These are phyloP conservation scores for Capronia americana DNA, from an alignment of 2,329 filamentous ascomycete genomes.

Conservation along the genomic window DNA sequence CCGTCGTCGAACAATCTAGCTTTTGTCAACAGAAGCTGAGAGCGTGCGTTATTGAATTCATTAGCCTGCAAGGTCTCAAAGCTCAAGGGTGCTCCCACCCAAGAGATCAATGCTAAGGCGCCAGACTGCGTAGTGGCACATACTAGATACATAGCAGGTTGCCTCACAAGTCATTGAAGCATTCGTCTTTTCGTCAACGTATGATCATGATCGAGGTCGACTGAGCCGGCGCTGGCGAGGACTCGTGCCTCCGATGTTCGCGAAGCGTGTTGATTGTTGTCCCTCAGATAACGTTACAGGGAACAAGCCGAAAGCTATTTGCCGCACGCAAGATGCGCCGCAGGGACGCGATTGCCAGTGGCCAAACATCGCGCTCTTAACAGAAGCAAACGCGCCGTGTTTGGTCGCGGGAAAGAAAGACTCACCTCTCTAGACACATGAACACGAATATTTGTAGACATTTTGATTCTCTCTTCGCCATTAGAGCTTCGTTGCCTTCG, in stretches of 20 bases:
- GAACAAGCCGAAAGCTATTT: background rate
- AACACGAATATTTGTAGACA: background rate
- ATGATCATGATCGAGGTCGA: background rate
- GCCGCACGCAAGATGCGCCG: background rate
- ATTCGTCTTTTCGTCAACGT: background rate
- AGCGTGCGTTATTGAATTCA: background rate
- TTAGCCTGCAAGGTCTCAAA: too few relatives aligned
- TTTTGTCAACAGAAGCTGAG: background rate
- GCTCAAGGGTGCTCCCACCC: background rate
- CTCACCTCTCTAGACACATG: background rate
- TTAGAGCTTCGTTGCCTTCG: background rate
- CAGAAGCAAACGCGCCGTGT: background rate
- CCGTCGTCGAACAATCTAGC: background rate
- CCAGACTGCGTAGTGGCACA: background rate
- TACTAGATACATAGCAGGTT: background rate
- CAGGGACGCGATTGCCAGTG: background rate
- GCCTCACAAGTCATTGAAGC: background rate
- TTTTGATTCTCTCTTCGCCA: background rate
- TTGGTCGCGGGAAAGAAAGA: background rate
- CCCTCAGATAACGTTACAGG: background rate
- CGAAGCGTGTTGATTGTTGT: background rate
- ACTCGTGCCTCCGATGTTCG: too few relatives aligned
- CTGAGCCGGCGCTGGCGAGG: background rate
- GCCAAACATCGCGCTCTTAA: background rate
- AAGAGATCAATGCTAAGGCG: background rate